These are phyloP conservation scores for Alternaria dauci DNA, from an alignment of 2,329 filamentous ascomycete genomes.

Conservation along the genomic window DNA sequence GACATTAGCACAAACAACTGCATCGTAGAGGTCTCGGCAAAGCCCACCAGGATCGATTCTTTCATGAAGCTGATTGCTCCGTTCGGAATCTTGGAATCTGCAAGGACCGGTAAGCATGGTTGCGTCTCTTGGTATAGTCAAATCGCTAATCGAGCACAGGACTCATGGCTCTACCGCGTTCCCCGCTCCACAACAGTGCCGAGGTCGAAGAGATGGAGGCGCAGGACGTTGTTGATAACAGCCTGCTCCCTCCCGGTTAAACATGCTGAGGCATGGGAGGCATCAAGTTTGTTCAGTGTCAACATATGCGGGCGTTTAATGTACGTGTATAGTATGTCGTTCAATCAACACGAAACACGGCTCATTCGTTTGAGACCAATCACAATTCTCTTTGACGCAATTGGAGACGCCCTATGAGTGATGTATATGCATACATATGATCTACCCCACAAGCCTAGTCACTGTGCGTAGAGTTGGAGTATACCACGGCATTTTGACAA, in stretches of 20 bases:
- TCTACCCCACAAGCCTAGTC: neutral
- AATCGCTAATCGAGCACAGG: conserved; percentile 54
- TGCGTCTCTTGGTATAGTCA: conserved; percentile 8
- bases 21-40: conserved; percentile 96
- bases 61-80: conserved; percentile 95
- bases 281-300: conserved; percentile 6
- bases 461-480: neutral
- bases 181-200: conserved; percentile 78
- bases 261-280: neutral
- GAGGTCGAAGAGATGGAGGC: conserved; percentile 86
- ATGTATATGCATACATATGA: neutral
- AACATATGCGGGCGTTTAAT: conserved; percentile 8
- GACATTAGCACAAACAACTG: conserved; percentile 99
- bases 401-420: neutral
- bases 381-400: neutral
- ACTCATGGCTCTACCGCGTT: conserved; percentile 94
- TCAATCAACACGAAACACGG: conserved; percentile 2
- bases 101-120: conserved; percentile 73
- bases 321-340: conserved; percentile 19
- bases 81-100: conserved; percentile 96
- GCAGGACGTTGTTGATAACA: conserved; percentile 92
- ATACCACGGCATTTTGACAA: neutral
- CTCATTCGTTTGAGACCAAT: conserved; percentile 1
- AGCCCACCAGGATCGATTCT: conserved; percentile 91
- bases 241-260: conserved; percentile 90